Percentiles rank a stretch among this genome's conserved stretches.
Evolutionary conservation across 306 rosid species (phyloP).

Genomic region (Cucumis cinereus): DNA sequence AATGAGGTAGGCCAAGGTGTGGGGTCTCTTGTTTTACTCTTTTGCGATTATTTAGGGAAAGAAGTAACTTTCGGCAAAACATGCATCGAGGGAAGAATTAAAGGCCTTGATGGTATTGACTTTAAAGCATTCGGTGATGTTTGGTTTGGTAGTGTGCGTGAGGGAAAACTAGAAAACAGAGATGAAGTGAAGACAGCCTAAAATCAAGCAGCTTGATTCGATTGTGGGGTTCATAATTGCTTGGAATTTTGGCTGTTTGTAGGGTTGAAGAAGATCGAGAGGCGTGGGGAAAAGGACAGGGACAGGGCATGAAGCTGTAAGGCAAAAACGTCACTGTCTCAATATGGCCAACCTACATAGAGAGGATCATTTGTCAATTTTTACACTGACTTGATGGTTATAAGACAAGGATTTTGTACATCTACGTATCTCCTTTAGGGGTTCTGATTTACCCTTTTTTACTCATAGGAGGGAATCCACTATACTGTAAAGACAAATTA

Average conservation of each 20-base stretch:
- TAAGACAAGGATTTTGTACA: neutral
- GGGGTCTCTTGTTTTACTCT: slow-evolving; percentile 1
- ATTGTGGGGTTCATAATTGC: slow-evolving; percentile 1
- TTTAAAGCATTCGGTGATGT: slow-evolving; percentile 7
- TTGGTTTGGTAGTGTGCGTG: neutral
- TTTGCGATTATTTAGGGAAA: neutral
- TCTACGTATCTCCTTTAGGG: neutral
- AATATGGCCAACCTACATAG: neutral
- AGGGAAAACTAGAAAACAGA: neutral
- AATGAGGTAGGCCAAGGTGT: neutral
- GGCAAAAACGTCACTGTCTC: slow-evolving; percentile 4
- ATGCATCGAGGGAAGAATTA: neutral
- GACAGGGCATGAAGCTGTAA: slow-evolving; percentile 4
- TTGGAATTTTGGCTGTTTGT: slow-evolving; percentile 1
- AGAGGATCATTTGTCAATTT: slow-evolving; percentile 1
- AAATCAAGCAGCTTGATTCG: neutral
- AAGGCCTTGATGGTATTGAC: slow-evolving; percentile 4
- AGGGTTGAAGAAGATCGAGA: slow-evolving; percentile 5
- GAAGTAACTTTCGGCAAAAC: neutral
- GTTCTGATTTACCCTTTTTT: neutral
- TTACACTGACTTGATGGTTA: slow-evolving; percentile 4
- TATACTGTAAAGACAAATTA: neutral
- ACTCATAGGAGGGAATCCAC: neutral
- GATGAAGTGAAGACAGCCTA: neutral
- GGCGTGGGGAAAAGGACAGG: neutral